Evolutionary conservation across 441 rosid species (phyloP).

Genomic region (Arabidopsis hybrid): DNA sequence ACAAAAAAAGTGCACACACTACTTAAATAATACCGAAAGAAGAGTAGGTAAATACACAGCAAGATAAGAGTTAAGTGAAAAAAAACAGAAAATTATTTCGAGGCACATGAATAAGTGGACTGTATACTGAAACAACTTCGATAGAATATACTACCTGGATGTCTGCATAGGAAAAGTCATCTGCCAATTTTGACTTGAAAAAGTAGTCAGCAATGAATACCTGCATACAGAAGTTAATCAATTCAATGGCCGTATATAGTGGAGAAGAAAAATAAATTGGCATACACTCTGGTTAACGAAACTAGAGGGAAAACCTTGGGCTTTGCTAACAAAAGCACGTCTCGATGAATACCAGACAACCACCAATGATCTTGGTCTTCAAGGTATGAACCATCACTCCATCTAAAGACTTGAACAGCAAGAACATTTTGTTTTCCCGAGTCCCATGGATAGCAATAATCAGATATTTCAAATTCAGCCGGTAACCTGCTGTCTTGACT

Average conservation of each 20-base stretch:
- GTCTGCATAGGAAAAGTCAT: slow-evolving; percentile 72
- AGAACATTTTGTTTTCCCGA: slow-evolving; percentile 83
- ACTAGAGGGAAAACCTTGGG: slow-evolving; percentile 69
- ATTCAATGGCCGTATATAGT: slow-evolving; percentile 2
- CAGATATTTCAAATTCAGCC: slow-evolving; percentile 97
- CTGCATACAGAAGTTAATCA: slow-evolving; percentile 52
- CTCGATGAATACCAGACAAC: slow-evolving; percentile 97
- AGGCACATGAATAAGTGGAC: slow-evolving; percentile 24
- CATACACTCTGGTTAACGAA: slow-evolving; percentile 19
- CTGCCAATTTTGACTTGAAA: slow-evolving; percentile 77
- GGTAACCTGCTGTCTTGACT: slow-evolving; percentile 99
- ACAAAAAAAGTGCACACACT: neutral
- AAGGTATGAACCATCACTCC: slow-evolving; percentile 99
- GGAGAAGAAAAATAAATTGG: slow-evolving; percentile 1
- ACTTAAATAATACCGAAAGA: slow-evolving; percentile 2
- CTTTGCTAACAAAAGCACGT: slow-evolving; percentile 95
- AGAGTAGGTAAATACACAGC: slow-evolving; percentile 6
- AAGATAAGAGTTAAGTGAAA: neutral
- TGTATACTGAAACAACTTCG: neutral
- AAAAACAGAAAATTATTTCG: neutral
- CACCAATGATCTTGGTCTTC: slow-evolving; percentile 99
- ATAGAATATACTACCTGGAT: slow-evolving; percentile 60
- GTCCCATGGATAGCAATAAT: slow-evolving; percentile 76
- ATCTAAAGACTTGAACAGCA: slow-evolving; percentile 96
- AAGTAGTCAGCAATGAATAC: slow-evolving; percentile 93